Evolutionary conservation across 192 early-diverging fungal species (phyloP), one percentile per base, ranked within the genome.

Genomic region (Anaeromyces robustus): DNA sequence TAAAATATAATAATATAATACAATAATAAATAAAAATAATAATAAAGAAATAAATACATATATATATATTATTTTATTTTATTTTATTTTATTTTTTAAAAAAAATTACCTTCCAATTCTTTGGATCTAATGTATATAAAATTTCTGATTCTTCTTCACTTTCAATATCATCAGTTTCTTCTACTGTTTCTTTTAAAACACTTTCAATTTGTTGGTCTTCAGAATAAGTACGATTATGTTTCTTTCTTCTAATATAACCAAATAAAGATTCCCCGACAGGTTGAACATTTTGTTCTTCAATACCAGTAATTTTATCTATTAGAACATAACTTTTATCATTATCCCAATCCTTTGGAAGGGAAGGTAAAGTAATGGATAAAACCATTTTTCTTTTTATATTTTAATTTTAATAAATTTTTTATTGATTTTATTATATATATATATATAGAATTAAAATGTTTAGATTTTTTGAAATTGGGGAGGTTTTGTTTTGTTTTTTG

Each of bases 91-190:
- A n/a, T n/a, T n/a, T n/a, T n/a, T n/a, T n/a, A 41, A 41, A 41
- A 77, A 78, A 14, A 77, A 32, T 80, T 87, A 92, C 87, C 91
- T 96, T 98, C 97, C 97, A 98, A 80, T 96, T 93, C 84, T 93
- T 90, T 77, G 97, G 97, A 84, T 97, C 95, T 29, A 88, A 85
- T 79, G 84, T 84, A 52, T 22, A 52, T 79, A 98, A 89, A 41
- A 97, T 87, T 78, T 88, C 85, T 77, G 87, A 85, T 84, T 96
- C 96, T 80, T 90, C 90, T 86, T 97, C 96, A 80, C 90, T 89
- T 43, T 96, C 96, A 26, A 92, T 93, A 26, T 87, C 59, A 28
- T 84, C 81, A 39, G 82, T 82, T 41, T 94, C 91, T 78, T 91
- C 93, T 4, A 52, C 43, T 7, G 19, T 22, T 52, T 52, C 43